Base-by-base conservation (phyloP, 2,329 filamentous ascomycete genomes). In the Fusarium subtropicale region DNA sequence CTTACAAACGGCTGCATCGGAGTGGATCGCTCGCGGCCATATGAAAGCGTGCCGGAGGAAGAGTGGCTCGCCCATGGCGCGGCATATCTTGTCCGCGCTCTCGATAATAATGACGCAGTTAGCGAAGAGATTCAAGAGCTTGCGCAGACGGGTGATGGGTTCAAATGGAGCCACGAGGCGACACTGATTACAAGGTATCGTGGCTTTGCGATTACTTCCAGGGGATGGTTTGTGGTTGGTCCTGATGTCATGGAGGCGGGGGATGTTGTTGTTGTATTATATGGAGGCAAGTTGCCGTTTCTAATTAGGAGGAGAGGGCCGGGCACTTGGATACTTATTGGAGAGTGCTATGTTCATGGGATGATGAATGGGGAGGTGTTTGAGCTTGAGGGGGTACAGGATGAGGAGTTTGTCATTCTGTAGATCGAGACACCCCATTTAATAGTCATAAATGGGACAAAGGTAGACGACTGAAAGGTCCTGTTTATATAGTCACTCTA, bases 261-360 rank as follows among this genome's bases (percentile, higher is more conserved):
- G 3, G 79, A 80, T 55, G 68, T 72, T 2, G 65, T 80, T 12
- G 77, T 70, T 16, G 68, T 80, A 33, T 45, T 81, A 15, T 72
- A 77, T 24, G 79, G 79, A 5, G 79, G 78, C 0, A 75, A 60
- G 45, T 75, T 75, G 2, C 78, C 78, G 9, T 79, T 78, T 26
- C 50, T 79, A 30, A 57, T 81, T 7, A 70, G 78, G 12, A 66
- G 36, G 47, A 48, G 46, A 28, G 51, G 51, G 1, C 60, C 51
- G 0, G 65, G 46, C 1, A 63, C 61, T 5, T 79, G 77, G 76
- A 60, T 55, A 16, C 54, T 80, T 22, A 56, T 81, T 15, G 78
- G 79, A 2, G 79, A 81, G 61, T 80, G 79, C 36, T 81, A 80
- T 59, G 75, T 79, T 4, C 77, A 79, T 57, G 79, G 79, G 2